Evolutionary conservation across 106 monocot genomes (phyloP), one percentile per base, ranked within the genome.

Genomic region (Agapanthus africanus): DNA sequence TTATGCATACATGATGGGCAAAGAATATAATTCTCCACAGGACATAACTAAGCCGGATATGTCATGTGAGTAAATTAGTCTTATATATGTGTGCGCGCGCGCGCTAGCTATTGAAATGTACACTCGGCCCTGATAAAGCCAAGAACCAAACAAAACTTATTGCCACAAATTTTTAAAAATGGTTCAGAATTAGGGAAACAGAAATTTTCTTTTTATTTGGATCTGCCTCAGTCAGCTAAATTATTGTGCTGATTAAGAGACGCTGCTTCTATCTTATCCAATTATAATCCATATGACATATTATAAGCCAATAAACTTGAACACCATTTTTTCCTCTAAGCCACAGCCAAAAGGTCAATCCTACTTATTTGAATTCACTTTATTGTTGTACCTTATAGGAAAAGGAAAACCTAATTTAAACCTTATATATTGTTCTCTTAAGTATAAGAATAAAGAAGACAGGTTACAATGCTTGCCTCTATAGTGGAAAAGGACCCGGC

Each of bases 401-500:
- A 56, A 56, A 56, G 56, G 1, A 56, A 56, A 10, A 56, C 28
- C 28, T 56, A 57, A 57, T 28, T 9, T 10, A 28, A 28, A 13
- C 27, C 13, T 30, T 15, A 30, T n/a, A n/a, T n/a, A 30, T 57
- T 57, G 31, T 30, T 30, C 56, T 57, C 16, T 36, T n/a, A 61
- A 36, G n/a, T n/a, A n/a, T n/a, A n/a, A n/a, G n/a, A n/a, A n/a
- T n/a, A n/a, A n/a, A n/a, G n/a, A n/a, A n/a, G n/a, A n/a, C n/a
- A n/a, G n/a, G n/a, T n/a, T n/a, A n/a, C n/a, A 44, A 68, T 34
- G 63, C 79, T 84, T 69, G 46, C 89, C 82, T 85, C 85, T 67
- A 90, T 28, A 70, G 80, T 78, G 35, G 68, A 31, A 52, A 85
- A 85, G 28, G 85, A 77, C 23, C 76, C 77, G 38, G 74, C 75